Evolutionary conservation across 768 basidiomycete genomes (phyloP), one percentile per base, ranked within the genome.

Genomic region (Steccherinum ochraceum): DNA sequence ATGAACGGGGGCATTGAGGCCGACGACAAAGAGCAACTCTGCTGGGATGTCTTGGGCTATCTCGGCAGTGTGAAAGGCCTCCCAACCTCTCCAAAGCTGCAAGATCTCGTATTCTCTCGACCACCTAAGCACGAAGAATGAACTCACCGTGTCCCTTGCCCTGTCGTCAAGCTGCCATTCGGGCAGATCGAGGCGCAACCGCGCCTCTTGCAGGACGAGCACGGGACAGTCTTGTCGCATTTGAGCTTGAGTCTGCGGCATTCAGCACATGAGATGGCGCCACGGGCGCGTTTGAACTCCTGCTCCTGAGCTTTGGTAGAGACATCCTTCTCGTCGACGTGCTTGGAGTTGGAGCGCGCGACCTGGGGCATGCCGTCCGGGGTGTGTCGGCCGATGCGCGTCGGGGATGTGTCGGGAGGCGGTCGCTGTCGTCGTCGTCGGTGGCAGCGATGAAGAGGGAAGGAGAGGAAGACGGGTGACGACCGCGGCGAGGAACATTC

Each of bases 131-230:
- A 50, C 19, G 13, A 4, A 25, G 27, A 7, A 44, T 35, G 52
- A 40, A 62, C 77, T 51, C 58, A 84, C 85, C 86, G 75, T 39
- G 86, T 89, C 18, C 86, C 86, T 61, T 89, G 84, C 3, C 86
- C 86, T 1, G 86, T 88, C 12, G 83, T 79, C 35, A 89, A 72
- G 60, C 82, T 84, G 24, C 84, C 86, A 58, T 87, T 87, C 2
- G 85, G 86, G 66, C 87, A 89, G 49, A 89, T 89, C 11, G 82
- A 81, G 4, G 82, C 78, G 59, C 86, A 89, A 24, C 86, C 86
- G 57, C 86, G 72, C 40, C 86, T 79, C 61, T 81, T 86, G 64
- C 86, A 70, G 4, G 73, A 77, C 1, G 72, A 68, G 55, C 75
- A 76, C 0, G 72, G 73, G 13, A 75, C 77, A 2, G 77, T 84